Evolutionary conservation across 2,329 filamentous ascomycete species (phyloP).

Genomic region (Cladosporium sp.): DNA sequence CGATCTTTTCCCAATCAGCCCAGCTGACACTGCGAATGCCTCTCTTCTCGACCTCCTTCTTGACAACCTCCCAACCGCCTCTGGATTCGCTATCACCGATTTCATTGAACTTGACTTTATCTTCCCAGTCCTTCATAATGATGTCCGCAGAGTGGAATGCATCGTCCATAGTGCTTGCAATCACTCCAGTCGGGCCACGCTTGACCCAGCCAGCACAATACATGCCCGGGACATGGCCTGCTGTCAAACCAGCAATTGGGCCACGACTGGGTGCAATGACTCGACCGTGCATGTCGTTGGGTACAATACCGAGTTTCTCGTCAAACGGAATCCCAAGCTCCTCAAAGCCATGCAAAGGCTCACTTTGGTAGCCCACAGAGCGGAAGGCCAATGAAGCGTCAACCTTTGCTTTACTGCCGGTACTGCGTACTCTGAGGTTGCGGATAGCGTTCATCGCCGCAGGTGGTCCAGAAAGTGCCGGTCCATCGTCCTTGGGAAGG

Average conservation of each 20-base stretch:
- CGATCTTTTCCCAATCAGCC: slow-evolving; percentile 82
- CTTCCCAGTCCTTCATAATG: slow-evolving; percentile 71
- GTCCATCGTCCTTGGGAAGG: slow-evolving; percentile 2
- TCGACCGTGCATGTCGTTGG: slow-evolving; percentile 75
- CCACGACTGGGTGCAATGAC: slow-evolving; percentile 47
- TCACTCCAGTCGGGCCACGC: slow-evolving; percentile 87
- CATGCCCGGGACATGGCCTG: slow-evolving; percentile 60
- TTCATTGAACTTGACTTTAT: slow-evolving; percentile 40
- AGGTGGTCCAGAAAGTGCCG: slow-evolving; percentile 3
- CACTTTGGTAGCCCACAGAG: slow-evolving; percentile 90
- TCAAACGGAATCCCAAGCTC: slow-evolving; percentile 77
- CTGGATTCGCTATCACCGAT: slow-evolving; percentile 35
- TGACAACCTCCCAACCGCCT: slow-evolving; percentile 73
- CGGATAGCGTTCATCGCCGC: slow-evolving; percentile 26
- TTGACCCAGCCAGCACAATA: slow-evolving; percentile 98
- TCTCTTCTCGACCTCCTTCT: slow-evolving; percentile 51
- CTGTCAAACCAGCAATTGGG: slow-evolving; percentile 37
- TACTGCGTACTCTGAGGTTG: slow-evolving; percentile 21
- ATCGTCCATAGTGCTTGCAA: slow-evolving; percentile 92
- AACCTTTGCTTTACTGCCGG: slow-evolving; percentile 39
- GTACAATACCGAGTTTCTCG: slow-evolving; percentile 65
- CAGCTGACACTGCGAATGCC: slow-evolving; percentile 66
- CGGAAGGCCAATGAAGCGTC: slow-evolving; percentile 73
- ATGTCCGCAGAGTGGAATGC: slow-evolving; percentile 85
- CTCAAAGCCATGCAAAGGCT: slow-evolving; percentile 67